Base-by-base conservation (phyloP, 2,329 filamentous ascomycete genomes). In the Aureobasidium namibiae region DNA sequence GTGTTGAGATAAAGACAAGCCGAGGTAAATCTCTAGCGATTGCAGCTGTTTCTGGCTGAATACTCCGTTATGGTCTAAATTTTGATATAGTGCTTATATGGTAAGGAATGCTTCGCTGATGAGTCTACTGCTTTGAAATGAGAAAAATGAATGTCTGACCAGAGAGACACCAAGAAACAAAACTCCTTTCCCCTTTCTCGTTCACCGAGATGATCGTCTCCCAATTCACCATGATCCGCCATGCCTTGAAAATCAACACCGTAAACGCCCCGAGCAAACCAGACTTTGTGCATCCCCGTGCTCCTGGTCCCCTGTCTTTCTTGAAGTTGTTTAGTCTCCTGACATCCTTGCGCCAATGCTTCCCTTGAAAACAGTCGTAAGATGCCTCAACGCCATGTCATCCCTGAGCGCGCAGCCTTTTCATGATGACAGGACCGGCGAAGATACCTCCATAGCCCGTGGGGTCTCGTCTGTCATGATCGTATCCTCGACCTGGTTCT, bases 51-150 rank as follows among this genome's bases (percentile, higher is more conserved):
- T 13, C 4, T 52, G 34, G 8, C 10, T 11, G 9, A 52, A 7
- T 38, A 3, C 23, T 34, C 8, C 24, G n/a, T n/a, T n/a, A n/a
- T n/a, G n/a, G n/a, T 39, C 34, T 38, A 39, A 13, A 26, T 29
- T 9, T 52, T 21, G 21, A 52, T 29, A 26, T 52, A n/a, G 10
- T 52, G 48, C 23, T 16, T 38, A 34, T 18, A 29, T 26, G 34
- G n/a, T 29, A 52, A 29, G 10, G 13, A 42, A 54, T 54, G 50
- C 50, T 54, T 54, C 50, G 50, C 50, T 54, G 18, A 50, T 52
- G 36, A 42, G 26, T 54, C 50, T 54, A 54, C 36, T 52, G 49
- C 31, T 38, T 18, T 36, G 10, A n/a, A 50, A 39, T 18, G 50
- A 31, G 11, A 29, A 36, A 54, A 14, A n/a, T n/a, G 23, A 39